Evolutionary conservation across 2,329 filamentous ascomycete genomes (phyloP).

Genomic region (Fusarium concolor): DNA sequence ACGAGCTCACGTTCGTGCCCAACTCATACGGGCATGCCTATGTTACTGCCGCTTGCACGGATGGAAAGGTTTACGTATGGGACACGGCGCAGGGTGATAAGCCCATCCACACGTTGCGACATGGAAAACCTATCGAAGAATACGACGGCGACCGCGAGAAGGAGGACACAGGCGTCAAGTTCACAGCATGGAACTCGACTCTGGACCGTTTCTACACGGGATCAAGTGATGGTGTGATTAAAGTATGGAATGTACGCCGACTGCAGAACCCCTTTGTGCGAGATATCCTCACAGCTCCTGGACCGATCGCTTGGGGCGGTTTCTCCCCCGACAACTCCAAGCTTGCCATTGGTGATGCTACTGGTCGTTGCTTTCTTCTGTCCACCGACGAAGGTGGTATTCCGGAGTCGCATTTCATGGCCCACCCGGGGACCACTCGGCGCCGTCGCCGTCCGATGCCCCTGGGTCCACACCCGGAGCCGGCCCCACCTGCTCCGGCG

Average conservation of each 20-base stretch:
- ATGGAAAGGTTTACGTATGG: slow-evolving; percentile 72
- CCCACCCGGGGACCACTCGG: slow-evolving; percentile 51
- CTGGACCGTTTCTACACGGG: slow-evolving; percentile 71
- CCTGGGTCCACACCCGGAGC: slow-evolving; percentile 64
- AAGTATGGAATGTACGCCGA: slow-evolving; percentile 70
- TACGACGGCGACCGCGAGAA: slow-evolving; percentile 60
- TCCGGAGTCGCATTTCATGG: slow-evolving; percentile 50
- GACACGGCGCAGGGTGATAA: slow-evolving; percentile 67
- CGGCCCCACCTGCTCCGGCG: slow-evolving; percentile 53
- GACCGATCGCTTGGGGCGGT: slow-evolving; percentile 67
- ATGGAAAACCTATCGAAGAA: slow-evolving; percentile 60
- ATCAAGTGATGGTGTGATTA: slow-evolving; percentile 71
- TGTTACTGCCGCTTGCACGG: slow-evolving; percentile 70
- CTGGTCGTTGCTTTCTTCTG: slow-evolving; percentile 68
- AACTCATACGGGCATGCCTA: slow-evolving; percentile 64
- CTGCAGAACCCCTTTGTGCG: slow-evolving; percentile 60
- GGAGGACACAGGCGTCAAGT: slow-evolving; percentile 72
- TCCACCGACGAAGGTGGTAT: slow-evolving; percentile 60
- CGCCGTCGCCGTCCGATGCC: slow-evolving; percentile 59
- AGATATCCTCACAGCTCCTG: slow-evolving; percentile 65
- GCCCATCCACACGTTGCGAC: slow-evolving; percentile 66
- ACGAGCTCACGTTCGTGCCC: slow-evolving; percentile 69
- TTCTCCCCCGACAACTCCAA: slow-evolving; percentile 68
- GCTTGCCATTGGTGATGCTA: slow-evolving; percentile 70
- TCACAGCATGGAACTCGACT: slow-evolving; percentile 70